Conservation (phyloP, 176 grass and related monocot genomes). For the Aegilops sharonensis region DNA sequence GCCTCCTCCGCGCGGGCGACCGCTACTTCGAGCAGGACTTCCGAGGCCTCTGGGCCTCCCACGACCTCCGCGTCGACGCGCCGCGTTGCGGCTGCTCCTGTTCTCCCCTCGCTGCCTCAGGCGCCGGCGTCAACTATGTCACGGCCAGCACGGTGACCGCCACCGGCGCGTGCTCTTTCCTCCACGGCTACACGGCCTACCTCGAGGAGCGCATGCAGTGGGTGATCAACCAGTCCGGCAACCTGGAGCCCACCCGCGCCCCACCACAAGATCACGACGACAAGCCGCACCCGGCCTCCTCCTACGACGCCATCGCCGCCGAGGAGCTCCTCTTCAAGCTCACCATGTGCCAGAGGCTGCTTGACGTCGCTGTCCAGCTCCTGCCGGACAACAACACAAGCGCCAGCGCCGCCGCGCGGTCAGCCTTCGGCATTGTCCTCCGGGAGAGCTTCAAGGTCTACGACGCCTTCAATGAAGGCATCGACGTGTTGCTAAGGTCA, state of each 20-base stretch:
- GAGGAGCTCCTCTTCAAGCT: constrained; percentile 54
- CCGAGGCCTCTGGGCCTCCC: constrained; percentile 56
- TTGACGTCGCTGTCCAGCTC: constrained; percentile 73
- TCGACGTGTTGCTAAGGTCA: constrained; percentile 38
- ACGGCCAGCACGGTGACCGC: neutral
- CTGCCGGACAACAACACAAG: constrained; percentile 53
- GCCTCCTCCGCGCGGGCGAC: constrained; percentile 86
- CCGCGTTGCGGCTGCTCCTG: constrained; percentile 34
- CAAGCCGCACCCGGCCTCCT: neutral
- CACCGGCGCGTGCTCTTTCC: constrained; percentile 49
- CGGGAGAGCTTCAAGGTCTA: constrained; percentile 94
- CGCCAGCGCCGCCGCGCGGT: constrained; percentile 42
- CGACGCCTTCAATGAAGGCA: constrained; percentile 50
- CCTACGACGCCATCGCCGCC: constrained; percentile 5
- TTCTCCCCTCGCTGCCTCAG: neutral
- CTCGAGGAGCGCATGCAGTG: constrained; percentile 86
- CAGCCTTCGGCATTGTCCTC: constrained; percentile 74
- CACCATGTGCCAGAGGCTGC: constrained; percentile 69
- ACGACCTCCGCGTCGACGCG: constrained; percentile 55
- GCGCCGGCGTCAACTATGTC: constrained; percentile 2
- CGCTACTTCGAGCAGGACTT: constrained; percentile 87
- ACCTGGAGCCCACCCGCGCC: constrained; percentile 61
- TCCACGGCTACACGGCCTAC: constrained; percentile 72
- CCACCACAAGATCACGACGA: neutral
- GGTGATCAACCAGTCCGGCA: constrained; percentile 76